These are phyloP conservation scores for Ceratocystis colombiana DNA, from an alignment of 2,329 filamentous ascomycete genomes.

Conservation along the genomic window DNA sequence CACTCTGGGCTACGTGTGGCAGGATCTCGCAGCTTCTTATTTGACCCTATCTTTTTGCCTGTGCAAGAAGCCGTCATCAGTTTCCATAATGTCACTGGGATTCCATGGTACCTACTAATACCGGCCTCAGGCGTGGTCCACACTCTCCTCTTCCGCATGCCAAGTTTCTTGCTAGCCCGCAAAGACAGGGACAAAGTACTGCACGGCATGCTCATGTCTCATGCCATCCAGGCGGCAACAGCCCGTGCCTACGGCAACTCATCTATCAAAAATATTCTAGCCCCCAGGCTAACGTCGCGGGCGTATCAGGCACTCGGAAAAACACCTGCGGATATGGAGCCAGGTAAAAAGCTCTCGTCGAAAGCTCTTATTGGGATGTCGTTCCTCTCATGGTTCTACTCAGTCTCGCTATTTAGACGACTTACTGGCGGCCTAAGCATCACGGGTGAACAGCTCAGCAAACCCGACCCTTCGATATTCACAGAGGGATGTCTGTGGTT, in stretches of 20 bases:
- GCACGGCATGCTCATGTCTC: constrained; percentile 27
- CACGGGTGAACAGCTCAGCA: constrained; percentile 27
- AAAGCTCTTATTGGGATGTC: constrained; percentile 14
- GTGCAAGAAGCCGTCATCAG: constrained; percentile 38
- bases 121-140: constrained; percentile 43
- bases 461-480: constrained; percentile 35
- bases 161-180: constrained; percentile 38
- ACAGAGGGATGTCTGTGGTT: constrained; percentile 48
- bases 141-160: constrained; percentile 39
- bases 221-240: constrained; percentile 27
- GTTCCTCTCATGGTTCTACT: constrained; percentile 25
- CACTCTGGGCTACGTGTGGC: constrained; percentile 1
- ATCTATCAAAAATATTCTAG: constrained; percentile 29
- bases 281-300: constrained; percentile 1
- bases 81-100: constrained; percentile 36
- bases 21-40: constrained; percentile 20
- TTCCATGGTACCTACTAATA: constrained; percentile 47
- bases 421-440: constrained; percentile 28
- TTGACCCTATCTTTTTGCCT: constrained; percentile 30
- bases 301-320: constrained; percentile 14
- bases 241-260: constrained; percentile 30
- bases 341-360: constrained; percentile 29
- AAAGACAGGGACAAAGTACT: constrained; percentile 28
- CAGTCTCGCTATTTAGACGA: constrained; percentile 27
- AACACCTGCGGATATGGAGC: constrained; percentile 17